Evolutionary conservation across 495 filamentous ascomycete species (phyloP), one percentile per base, ranked within the genome.

Genomic region (Aspergillus ellipticus): DNA sequence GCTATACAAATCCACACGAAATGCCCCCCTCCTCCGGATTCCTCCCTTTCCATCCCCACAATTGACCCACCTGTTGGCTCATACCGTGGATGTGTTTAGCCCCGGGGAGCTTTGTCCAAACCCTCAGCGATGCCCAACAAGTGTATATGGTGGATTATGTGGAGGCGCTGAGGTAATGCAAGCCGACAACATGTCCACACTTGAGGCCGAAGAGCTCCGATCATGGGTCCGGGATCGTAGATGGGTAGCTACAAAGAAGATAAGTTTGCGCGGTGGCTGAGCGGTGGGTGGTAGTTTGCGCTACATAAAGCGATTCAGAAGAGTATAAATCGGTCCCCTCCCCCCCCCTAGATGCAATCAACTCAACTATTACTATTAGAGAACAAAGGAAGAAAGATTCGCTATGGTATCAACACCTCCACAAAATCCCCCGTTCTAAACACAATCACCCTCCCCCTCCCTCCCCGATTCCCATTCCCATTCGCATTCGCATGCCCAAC

Each of bases 111-210:
- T 80, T 97, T 57, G 89, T 90, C 3, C 92, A 96, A 70, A 87
- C 88, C 17, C 96, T 97, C 92, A 95, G 95, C 15, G 94, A 98
- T 73, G 87, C 93, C 8, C 94, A 97, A n/a, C n/a, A n/a, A n/a
- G n/a, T 76, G 86, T 97, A 1, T 97, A 97, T 72, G 69, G 88
- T 8, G 94, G n/a, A 98, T 70, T 94, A 97, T 71, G 83, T 96
- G 9, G 91, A 94, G 53, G 91, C 94, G 28, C 71, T 98, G 55
- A 97, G 79, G 67, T 97, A 24, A 79, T 80, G 66, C 17, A 85
- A 88, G 66, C 94, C 94, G 39, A 82, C 80, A n/a, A 78, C 82
- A 10, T 97, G 96, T 65, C 94, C 94, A 1, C 85, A 78, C 57
- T 61, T 98, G 59, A 78, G 84, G 52, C 89, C 96, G 26, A 72